Evolutionary conservation across 2,329 filamentous ascomycete species (phyloP), one percentile per base, ranked within the genome.

Genomic region (Metarhizium album): DNA sequence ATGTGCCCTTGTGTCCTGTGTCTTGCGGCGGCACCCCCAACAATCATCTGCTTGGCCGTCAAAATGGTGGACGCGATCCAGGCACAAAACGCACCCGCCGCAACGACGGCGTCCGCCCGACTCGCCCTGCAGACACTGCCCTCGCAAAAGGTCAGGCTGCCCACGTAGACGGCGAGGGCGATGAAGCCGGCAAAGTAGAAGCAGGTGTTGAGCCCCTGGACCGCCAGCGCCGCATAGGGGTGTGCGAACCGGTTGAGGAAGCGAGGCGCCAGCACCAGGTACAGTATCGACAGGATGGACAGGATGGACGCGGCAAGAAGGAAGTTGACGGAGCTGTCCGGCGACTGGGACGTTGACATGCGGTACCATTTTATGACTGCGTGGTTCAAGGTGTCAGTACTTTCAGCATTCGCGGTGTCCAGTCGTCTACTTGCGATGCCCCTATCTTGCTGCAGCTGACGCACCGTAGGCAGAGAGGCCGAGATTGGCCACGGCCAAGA

Each of bases 161-260:
- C 68, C 55, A 83, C 72, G 65, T 80, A 82, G 54, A 76, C 71
- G 42, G 76, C 69, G 20, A 82, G 70, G 9, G 76, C 76, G 57
- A 80, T 71, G 66, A 82, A 82, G 51, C 78, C 79, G 20, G 72
- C 68, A 62, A 83, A 78, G 67, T 79, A 80, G 60, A 82, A 75
- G 51, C 80, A 55, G 4, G 72, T 67, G 61, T 80, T 82, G 57
- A 70, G 50, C 33, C 67, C 59, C 57, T 82, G 79, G 53, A 81
- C 55, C 24, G 64, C 68, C 33, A 82, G 60, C 42, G 71, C 67
- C 11, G 66, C 70, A 55, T 73, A 74, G 29, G 76, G 72, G 60
- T 78, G 71, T 33, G 72, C 71, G 38, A 68, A 68, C 42, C 67
- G 65, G 1, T 73, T 69, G 14, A 67, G 57, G 52, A 74, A 74